A percentile compares a stretch with the other conserved stretches of the same genome.
These are phyloP conservation scores for Podospora tetraspora DNA, from an alignment of 495 filamentous ascomycete genomes.

Conservation along the genomic window DNA sequence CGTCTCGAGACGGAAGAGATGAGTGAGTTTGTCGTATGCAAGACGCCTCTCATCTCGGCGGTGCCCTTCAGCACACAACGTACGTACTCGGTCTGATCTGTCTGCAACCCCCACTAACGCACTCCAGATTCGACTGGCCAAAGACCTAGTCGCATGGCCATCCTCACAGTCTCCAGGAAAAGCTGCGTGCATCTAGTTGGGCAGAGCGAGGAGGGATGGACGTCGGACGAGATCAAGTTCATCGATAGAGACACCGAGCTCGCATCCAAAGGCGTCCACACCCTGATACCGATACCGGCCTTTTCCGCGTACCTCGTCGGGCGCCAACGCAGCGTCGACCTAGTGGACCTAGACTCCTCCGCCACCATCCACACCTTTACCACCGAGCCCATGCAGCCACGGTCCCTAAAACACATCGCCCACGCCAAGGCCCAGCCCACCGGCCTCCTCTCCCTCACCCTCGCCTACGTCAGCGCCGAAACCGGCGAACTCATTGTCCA, in stretches of 20 bases:
- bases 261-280: constrained; percentile 31
- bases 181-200: constrained; percentile 44
- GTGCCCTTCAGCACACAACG: constrained; percentile 36
- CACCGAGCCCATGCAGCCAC: constrained; percentile 51
- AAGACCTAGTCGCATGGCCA: constrained; percentile 16
- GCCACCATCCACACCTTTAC: constrained; percentile 51
- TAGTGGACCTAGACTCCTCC: constrained; percentile 48
- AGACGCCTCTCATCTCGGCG: constrained; percentile 41
- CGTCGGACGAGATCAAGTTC: constrained; percentile 35
- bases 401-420: constrained; percentile 48
- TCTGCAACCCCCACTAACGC: neutral
- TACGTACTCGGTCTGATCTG: constrained; percentile 18
- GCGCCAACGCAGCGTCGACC: constrained; percentile 44
- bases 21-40: constrained; percentile 38
- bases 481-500: constrained; percentile 52
- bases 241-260: constrained; percentile 9
- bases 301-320: constrained; percentile 45
- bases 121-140: constrained; percentile 8
- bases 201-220: constrained; percentile 34
- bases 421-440: constrained; percentile 41
- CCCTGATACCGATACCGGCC: constrained; percentile 38
- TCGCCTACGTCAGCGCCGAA: constrained; percentile 50
- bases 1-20: constrained; percentile 26
- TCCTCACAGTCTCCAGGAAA: constrained; percentile 39
- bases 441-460: constrained; percentile 46